Base-by-base conservation (phyloP, 345 rosid genomes). In the Eucalyptus microcorys region DNA sequence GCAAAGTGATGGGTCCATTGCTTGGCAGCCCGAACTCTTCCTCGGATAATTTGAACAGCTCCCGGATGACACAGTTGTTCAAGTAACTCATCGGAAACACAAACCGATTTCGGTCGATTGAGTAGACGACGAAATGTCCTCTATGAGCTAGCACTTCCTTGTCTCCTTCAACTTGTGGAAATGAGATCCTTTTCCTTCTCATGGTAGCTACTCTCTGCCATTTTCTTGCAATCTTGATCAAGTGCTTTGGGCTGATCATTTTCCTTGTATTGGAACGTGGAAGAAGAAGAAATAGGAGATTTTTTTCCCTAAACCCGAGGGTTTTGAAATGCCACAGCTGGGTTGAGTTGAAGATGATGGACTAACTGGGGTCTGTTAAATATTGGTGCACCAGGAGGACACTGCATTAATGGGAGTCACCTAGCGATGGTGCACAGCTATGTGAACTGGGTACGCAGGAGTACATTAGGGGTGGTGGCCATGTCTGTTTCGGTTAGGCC, bases 151-250 rank as follows among this genome's bases (percentile, higher is more conserved):
- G 24, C 42, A 88, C 59, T 80, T 48, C 42, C 87, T 48, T 52
- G 24, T 32, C 53, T 22, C 40, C 13, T 19, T 21, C 21, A 26
- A 68, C 40, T 49, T 32, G 66, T 26, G 87, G 91, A 1, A 64
- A 88, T 22, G 89, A 40, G 61, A 90, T 91, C 87, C 89, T 93
- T 88, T 87, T 90, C 88, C 87, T 66, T 81, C 61, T 89, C 47
- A 89, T 45, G 30, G 88, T 90, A 47, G 91, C 91, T n/a, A 86
- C 32, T 7, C 85, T 91, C 87, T 87, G 89, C 94, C 94, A 89
- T 90, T 91, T 92, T 89, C 91, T 93, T 37, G 93, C 90, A 86
- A 90, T 50, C 57, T 87, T 87, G 49, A 64, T 64, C 37, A 92
- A 91, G 87, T 90, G 88, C 90, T 89, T 92, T 43, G 90, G 57